Evolutionary conservation across 495 filamentous ascomycete genomes (phyloP).

Genomic region (Penicillium soppii): DNA sequence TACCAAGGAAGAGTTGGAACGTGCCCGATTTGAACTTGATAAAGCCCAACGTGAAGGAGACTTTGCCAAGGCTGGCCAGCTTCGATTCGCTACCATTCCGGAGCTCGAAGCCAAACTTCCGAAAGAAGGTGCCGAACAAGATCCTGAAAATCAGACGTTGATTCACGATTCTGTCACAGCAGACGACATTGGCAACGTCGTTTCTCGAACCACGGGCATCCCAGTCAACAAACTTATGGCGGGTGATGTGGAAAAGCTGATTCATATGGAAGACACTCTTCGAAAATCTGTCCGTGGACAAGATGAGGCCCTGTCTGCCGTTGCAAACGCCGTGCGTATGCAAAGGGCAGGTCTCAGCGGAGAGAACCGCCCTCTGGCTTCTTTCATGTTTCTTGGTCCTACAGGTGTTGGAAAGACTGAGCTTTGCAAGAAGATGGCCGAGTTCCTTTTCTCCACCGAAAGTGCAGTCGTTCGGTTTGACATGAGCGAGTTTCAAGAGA

Average conservation of each 20-base stretch:
- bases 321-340: slow-evolving; percentile 90
- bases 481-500: slow-evolving; percentile 98
- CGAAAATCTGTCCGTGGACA: slow-evolving; percentile 85
- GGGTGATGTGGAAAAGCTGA: slow-evolving; percentile 86
- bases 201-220: slow-evolving; percentile 88
- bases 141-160: slow-evolving; percentile 51
- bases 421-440: slow-evolving; percentile 92
- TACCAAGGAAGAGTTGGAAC: slow-evolving; percentile 80
- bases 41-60: slow-evolving; percentile 87
- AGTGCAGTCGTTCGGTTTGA: slow-evolving; percentile 89
- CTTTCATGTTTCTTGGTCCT: slow-evolving; percentile 96
- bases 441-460: slow-evolving; percentile 90
- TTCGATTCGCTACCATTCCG: slow-evolving; percentile 85
- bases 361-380: slow-evolving; percentile 86
- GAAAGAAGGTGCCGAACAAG: slow-evolving; percentile 60
- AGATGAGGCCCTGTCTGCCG: slow-evolving; percentile 87
- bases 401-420: slow-evolving; percentile 98
- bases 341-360: slow-evolving; percentile 89
- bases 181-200: slow-evolving; percentile 91
- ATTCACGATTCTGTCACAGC: slow-evolving; percentile 91
- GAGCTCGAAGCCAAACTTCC: slow-evolving; percentile 75
- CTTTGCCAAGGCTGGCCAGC: slow-evolving; percentile 82
- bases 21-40: slow-evolving; percentile 80
- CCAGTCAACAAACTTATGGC: slow-evolving; percentile 87
- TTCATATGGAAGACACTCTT: slow-evolving; percentile 92